These are phyloP conservation scores for Capillidium rhysosporum DNA, from an alignment of 371 early-diverging fungal species.

Conservation along the genomic window DNA sequence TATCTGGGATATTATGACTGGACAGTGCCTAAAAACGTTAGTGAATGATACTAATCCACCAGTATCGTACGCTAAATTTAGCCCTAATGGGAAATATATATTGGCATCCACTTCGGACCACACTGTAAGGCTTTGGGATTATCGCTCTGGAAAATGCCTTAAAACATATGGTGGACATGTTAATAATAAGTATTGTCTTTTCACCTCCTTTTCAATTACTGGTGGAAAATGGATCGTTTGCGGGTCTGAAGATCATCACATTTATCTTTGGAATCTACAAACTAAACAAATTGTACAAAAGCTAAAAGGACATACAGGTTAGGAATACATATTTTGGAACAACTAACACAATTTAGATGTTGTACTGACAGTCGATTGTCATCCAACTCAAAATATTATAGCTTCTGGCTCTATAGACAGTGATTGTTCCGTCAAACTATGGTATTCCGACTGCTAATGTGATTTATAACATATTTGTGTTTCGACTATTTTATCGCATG, in stretches of 20 bases:
- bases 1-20: slow-evolving; percentile 92
- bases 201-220: slow-evolving; percentile 81
- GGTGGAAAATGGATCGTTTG: slow-evolving; percentile 91
- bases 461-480: neutral
- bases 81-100: slow-evolving; percentile 95
- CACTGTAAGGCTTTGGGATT: slow-evolving; percentile 87
- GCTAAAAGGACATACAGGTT: slow-evolving; percentile 79
- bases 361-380: slow-evolving; percentile 83
- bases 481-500: no score
- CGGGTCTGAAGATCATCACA: slow-evolving; percentile 78
- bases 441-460: slow-evolving; percentile 20
- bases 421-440: slow-evolving; percentile 77
- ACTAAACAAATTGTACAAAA: slow-evolving; percentile 82
- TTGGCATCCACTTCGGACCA: slow-evolving; percentile 83
- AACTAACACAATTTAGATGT: slow-evolving; percentile 33
- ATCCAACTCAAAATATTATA: slow-evolving; percentile 85
- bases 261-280: slow-evolving; percentile 94
- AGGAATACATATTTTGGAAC: neutral
- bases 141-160: slow-evolving; percentile 76
- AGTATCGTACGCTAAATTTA: slow-evolving; percentile 93
- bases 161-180: slow-evolving; percentile 84
- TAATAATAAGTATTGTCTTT: slow-evolving; percentile 81
- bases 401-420: slow-evolving; percentile 84
- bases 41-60: slow-evolving; percentile 87
- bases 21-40: slow-evolving; percentile 88